Evolutionary conservation across 2,329 filamentous ascomycete species (phyloP).

Genomic region (Aureobasidium namibiae): DNA sequence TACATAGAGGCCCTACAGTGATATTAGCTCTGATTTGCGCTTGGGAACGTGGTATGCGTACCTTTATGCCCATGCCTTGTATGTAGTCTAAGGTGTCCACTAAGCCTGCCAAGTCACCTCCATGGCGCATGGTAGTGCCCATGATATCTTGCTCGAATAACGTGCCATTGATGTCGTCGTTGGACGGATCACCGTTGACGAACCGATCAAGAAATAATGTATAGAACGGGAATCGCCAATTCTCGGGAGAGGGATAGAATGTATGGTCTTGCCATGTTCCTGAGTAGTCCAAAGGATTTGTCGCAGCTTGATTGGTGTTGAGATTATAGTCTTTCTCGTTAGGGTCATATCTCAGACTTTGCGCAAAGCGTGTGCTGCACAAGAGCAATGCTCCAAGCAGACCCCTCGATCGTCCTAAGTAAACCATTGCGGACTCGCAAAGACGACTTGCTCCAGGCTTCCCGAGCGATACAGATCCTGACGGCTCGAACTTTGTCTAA

Average conservation of each 20-base stretch:
- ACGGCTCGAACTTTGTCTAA: neutral
- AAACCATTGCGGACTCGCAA: neutral
- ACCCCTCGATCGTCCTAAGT: neutral
- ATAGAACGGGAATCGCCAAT: conserved; percentile 60
- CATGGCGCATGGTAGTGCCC: conserved; percentile 54
- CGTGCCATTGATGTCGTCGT: conserved; percentile 56
- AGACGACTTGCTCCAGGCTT: neutral
- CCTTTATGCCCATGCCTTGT: conserved; percentile 51
- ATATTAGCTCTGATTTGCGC: neutral
- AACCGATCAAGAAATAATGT: conserved; percentile 56
- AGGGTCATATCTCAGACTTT: conserved; percentile 36
- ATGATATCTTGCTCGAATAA: conserved; percentile 52
- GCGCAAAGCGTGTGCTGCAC: neutral
- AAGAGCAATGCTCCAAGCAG: conserved; percentile 3
- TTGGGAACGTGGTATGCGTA: neutral
- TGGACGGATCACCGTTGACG: conserved; percentile 56
- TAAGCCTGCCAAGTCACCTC: conserved; percentile 51
- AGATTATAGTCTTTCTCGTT: conserved; percentile 49
- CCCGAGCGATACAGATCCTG: neutral
- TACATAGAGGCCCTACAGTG: conserved; percentile 47
- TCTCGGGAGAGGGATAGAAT: conserved; percentile 48
- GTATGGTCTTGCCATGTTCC: conserved; percentile 46
- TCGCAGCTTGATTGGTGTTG: conserved; percentile 50
- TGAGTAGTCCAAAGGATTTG: conserved; percentile 49
- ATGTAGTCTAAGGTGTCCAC: conserved; percentile 56